A percentile compares a stretch with the other conserved stretches of the same genome.
These are phyloP conservation scores for Rhipidocladum racemiflorum DNA, from an alignment of 176 grass and related monocot genomes.

Conservation along the genomic window DNA sequence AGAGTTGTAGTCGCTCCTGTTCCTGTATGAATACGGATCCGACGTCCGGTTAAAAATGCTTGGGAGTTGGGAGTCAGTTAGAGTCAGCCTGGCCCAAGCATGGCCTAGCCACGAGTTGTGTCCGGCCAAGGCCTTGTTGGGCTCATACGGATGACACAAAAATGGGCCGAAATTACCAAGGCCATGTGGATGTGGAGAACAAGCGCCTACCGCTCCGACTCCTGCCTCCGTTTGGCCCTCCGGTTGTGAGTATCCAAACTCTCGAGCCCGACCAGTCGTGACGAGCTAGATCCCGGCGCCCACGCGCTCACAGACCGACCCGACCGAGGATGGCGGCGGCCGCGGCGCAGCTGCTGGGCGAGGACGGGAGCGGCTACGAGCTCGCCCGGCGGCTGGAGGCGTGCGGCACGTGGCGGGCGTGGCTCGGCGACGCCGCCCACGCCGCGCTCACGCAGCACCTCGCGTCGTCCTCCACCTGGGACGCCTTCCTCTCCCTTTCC, in stretches of 20 bases:
- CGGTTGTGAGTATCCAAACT: not conserved
- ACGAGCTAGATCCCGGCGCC: constrained; percentile 21
- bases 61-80: no score
- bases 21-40: no score
- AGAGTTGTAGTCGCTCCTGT: no score
- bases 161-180: not conserved
- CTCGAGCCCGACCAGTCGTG: not conserved
- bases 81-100: no score
- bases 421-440: constrained; percentile 79
- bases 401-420: constrained; percentile 85
- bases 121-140: not conserved
- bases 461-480: constrained; percentile 66
- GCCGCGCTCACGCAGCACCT: constrained; percentile 55
- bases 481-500: constrained; percentile 63
- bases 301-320: not conserved
- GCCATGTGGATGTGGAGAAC: not conserved
- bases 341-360: constrained; percentile 70
- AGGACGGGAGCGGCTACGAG: constrained; percentile 88
- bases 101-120: no score
- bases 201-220: not conserved
- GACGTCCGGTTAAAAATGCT: no score
- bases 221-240: not conserved
- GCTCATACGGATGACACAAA: not conserved
- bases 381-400: constrained; percentile 75
- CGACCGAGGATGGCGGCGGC: constrained; percentile 27